phyloP scores from a whole-genome alignment of 257 asterid species.

The Solanum chilense region DNA sequence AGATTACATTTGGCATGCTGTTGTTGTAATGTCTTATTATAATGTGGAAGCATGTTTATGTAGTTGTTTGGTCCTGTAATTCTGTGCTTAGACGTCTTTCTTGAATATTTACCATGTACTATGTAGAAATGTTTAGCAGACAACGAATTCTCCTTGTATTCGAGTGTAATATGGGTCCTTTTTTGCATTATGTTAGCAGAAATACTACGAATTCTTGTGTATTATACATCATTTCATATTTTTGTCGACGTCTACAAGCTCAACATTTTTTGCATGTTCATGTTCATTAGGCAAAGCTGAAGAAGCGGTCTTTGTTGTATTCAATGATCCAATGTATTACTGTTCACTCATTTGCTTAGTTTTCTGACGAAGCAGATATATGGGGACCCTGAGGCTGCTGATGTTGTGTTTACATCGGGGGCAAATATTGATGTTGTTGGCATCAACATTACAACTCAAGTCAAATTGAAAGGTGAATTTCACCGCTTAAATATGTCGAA shows the following conservation, averaged over 20 bases:
- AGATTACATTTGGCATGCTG: neutral
- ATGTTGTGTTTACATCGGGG: conserved; percentile 83
- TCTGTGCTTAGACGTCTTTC: neutral
- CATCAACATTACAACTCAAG: conserved; percentile 88
- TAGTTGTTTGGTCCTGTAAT: neutral
- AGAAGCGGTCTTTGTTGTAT: neutral
- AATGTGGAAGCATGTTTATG: neutral
- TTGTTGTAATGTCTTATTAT: neutral
- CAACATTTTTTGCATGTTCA: neutral
- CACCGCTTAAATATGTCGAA: neutral
- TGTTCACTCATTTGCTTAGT: neutral
- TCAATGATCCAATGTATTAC: neutral
- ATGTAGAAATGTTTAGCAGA: neutral
- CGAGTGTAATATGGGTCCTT: neutral
- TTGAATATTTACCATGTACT: neutral
- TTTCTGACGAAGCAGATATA: conserved; percentile 41
- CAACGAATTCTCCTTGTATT: neutral
- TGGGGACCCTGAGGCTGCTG: conserved; percentile 99
- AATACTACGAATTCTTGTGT: neutral
- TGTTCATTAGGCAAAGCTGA: neutral
- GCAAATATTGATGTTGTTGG: conserved; percentile 82
- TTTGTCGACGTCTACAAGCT: neutral
- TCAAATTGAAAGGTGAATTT: conserved; percentile 62
- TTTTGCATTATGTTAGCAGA: neutral
- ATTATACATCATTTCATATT: neutral